Evolutionary conservation across 306 rosid genomes (phyloP), one percentile per base, ranked within the genome.

Genomic region (Potentilla sterilis): DNA sequence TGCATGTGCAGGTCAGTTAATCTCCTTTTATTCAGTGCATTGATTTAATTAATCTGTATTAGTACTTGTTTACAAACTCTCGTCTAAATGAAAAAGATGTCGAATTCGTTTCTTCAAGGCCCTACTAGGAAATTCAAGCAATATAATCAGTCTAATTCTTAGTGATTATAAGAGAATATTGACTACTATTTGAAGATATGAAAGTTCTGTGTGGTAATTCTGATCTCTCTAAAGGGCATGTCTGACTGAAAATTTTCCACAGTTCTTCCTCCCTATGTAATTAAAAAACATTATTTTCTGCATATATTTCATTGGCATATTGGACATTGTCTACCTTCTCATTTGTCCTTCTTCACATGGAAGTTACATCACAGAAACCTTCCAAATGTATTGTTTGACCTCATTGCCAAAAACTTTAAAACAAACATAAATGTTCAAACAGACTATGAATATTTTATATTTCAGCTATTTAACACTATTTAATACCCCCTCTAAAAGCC

Each of bases 311-410:
- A 76, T 21, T 18, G 13, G 57, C 67, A 32, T 24, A 21, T 54
- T 16, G 72, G 40, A 37, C 67, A 43, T n/a, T 63, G 37, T 78
- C 28, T 44, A 63, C 52, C 47, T 71, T 74, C 77, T 38, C 49
- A 22, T 73, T 78, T 74, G 80, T 51, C 67, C 28, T 75, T 72
- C 42, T 64, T 51, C 44, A 35, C 73, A 57, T 66, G 78, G 62
- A 65, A 80, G 83, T 72, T 48, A 67, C 86, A 32, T 67, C 66
- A 67, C 12, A 69, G 73, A 62, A 32, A 46, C 70, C 74, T 66
- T 74, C 76, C 78, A 80, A 80, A 77, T 57, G 8, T 19, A 66
- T 57, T 34, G 75, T 69, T 78, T 84, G 83, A 80, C 82, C 61
- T 65, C 49, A 41, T 16, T 24, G 35, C 34, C 75, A 70, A 46